A percentile compares a stretch with the other conserved stretches of the same genome.
Evolutionary conservation across 208 protist species (phyloP).

Genomic region (Acanthamoeba royreba): DNA sequence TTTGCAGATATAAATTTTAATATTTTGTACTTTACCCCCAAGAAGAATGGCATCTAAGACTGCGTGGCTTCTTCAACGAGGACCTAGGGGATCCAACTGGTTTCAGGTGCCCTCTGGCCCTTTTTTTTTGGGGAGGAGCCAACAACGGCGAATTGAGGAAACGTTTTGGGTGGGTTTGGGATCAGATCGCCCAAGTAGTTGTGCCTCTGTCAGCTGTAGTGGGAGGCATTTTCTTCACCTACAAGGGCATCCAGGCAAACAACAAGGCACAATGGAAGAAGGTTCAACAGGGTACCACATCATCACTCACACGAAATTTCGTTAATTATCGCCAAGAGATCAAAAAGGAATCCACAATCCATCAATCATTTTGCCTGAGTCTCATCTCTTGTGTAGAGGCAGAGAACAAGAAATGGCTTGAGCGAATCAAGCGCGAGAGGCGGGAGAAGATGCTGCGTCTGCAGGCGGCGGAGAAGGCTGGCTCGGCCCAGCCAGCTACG

Average conservation of each 20-base stretch:
- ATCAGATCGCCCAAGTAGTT: neutral
- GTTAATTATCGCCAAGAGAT: too few relatives aligned
- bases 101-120: neutral
- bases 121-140: too few relatives aligned
- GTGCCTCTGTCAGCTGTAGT: neutral
- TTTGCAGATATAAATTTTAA: too few relatives aligned
- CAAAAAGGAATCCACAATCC: too few relatives aligned
- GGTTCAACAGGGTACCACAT: neutral
- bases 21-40: too few relatives aligned
- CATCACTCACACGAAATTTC: neutral
- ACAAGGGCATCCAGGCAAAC: neutral
- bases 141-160: too few relatives aligned
- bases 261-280: constrained; percentile 8
- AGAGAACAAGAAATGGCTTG: neutral
- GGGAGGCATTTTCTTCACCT: neutral
- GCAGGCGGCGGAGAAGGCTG: neutral
- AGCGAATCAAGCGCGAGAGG: neutral
- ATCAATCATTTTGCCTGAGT: too few relatives aligned
- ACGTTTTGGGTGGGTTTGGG: too few relatives aligned
- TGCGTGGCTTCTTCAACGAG: neutral
- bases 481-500: neutral
- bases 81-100: neutral
- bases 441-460: constrained; percentile 20
- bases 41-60: neutral
- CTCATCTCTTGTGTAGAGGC: neutral